Evolutionary conservation across 148 eudicot species (phyloP).

Genomic region (Vaccinium vitisidaea): DNA sequence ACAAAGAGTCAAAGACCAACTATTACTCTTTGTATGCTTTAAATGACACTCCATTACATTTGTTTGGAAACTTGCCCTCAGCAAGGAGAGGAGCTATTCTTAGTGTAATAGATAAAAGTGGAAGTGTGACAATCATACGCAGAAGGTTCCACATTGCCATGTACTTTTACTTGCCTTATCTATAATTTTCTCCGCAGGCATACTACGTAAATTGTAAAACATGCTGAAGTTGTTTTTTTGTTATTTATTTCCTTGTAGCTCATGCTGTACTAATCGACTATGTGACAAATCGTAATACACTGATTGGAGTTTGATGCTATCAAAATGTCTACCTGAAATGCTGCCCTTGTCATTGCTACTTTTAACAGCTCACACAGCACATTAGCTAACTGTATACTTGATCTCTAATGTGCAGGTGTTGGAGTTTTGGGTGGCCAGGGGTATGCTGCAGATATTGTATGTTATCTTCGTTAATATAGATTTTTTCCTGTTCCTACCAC

Average conservation of each 20-base stretch:
- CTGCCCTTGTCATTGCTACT: neutral
- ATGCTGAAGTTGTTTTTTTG: neutral
- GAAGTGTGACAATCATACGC: too few species aligned
- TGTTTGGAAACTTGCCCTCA: neutral
- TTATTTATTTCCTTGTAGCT: neutral
- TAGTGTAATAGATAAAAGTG: too few species aligned
- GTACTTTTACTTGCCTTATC: too few species aligned
- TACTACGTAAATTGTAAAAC: neutral
- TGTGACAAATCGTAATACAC: neutral
- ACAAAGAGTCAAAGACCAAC: too few species aligned
- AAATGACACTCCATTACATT: neutral
- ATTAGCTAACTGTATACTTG: conserved; percentile 9
- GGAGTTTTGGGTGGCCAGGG: conserved; percentile 94
- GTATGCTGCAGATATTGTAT: conserved; percentile 98
- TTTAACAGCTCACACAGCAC: neutral
- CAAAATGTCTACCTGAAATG: neutral
- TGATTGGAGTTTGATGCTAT: neutral
- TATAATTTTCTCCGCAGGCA: neutral
- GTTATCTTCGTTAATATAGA: conserved; percentile 20
- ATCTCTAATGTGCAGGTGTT: conserved; percentile 56
- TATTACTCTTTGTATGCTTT: too few species aligned
- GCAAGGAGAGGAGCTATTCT: too few species aligned
- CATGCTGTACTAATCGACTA: neutral
- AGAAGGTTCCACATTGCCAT: too few species aligned
- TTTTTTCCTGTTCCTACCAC: neutral